Conservation (phyloP, 495 filamentous ascomycete species). For the Penicilliopsis zonata region DNA sequence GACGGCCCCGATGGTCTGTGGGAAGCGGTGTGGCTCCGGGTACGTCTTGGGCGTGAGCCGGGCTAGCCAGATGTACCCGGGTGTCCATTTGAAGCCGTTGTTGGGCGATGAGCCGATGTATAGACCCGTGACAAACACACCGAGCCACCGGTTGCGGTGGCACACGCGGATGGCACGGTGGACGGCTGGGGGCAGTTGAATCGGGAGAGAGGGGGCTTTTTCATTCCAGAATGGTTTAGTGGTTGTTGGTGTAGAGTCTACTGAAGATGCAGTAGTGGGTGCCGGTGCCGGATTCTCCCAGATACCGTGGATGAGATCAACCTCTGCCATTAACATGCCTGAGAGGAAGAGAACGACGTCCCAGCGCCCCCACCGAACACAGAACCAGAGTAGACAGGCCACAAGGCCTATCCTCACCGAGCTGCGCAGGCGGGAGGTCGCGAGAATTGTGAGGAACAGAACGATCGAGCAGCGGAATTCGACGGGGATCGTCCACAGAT, state of each 20-base stretch:
- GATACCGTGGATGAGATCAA: slow-evolving; percentile 36
- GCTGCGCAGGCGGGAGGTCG: slow-evolving; percentile 37
- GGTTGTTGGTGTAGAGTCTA: neutral
- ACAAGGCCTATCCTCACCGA: slow-evolving; percentile 33
- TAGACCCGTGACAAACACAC: slow-evolving; percentile 27
- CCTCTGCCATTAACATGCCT: slow-evolving; percentile 49
- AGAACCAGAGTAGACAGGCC: slow-evolving; percentile 37
- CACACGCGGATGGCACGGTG: slow-evolving; percentile 26
- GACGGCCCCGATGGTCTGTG: slow-evolving; percentile 39
- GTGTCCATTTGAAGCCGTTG: slow-evolving; percentile 31
- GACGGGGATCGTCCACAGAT: slow-evolving; percentile 64
- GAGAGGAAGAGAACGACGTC: slow-evolving; percentile 46
- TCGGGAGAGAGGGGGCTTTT: too few relatives aligned
- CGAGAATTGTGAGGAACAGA: slow-evolving; percentile 48
- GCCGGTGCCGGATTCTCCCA: slow-evolving; percentile 18
- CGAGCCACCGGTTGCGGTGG: slow-evolving; percentile 42
- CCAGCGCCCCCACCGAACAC: slow-evolving; percentile 45
- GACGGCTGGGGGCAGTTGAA: neutral
- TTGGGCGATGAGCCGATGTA: slow-evolving; percentile 33
- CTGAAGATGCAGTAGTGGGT: neutral
- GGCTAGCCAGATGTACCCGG: slow-evolving; percentile 32
- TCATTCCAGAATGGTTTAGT: too few relatives aligned
- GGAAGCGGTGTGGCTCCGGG: slow-evolving; percentile 30
- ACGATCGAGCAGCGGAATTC: slow-evolving; percentile 56
- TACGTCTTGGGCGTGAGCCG: slow-evolving; percentile 28